Evolutionary conservation across 2,329 filamentous ascomycete genomes (phyloP), one percentile per base, ranked within the genome.

Genomic region (Nemania sp.): DNA sequence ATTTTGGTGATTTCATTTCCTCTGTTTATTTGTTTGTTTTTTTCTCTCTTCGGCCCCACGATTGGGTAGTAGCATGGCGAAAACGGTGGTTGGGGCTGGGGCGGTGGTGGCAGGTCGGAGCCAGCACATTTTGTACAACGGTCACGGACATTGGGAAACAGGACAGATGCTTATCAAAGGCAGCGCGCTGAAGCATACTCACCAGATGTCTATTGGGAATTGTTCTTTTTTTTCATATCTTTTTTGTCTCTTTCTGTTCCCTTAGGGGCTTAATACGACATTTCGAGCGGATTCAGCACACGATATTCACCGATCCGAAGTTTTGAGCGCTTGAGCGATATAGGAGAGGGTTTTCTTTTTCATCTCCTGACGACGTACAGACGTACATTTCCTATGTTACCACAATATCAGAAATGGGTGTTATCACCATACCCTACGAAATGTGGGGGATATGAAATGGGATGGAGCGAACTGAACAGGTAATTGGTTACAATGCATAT

Each of bases 51-150:
- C 52, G 54, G 39, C 57, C 50, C 43, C 50, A 53, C 61, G 59
- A 63, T 61, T 57, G 56, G 58, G 56, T 61, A 62, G 54, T 51
- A 66, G 66, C 66, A 68, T 69, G 65, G 67, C 64, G 66, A 68
- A 67, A 68, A 66, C 54, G 62, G 63, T 61, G 60, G 65, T 63
- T 63, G 62, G 59, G 60, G 65, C 63, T 63, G 62, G 59, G 47
- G 59, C 42, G 61, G 61, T 57, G 58, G 60, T 58, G 60, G 57
- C 44, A 45, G 58, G 56, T 56, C 46, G 44, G 20, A 60, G 60
- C 63, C 64, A 54, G 43, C 60, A 59, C 51, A 57, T 62, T 65
- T 66, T 59, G 66, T 69, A 69, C 61, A 66, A 68, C 57, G 64
- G 61, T 65, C 60, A 61, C 56, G 60, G 64, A 54, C 31, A 59